Conservation (phyloP, 2,329 filamentous ascomycete species). For the Claviceps citrina region DNA sequence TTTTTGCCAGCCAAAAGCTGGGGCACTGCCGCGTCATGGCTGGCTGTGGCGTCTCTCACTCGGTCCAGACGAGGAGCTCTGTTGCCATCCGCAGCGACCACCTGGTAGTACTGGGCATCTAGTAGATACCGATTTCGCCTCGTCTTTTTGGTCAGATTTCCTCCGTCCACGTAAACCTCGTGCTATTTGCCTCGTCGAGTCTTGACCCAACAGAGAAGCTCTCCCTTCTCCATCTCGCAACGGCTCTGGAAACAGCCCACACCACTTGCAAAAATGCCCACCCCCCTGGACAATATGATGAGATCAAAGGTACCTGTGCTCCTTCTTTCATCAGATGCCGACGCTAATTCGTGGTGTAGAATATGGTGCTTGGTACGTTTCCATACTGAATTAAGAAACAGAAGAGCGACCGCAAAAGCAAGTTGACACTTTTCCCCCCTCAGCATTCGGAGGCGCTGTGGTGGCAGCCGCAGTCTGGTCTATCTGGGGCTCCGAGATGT, state of each 20-base stretch:
- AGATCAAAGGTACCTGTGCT: constrained; percentile 44
- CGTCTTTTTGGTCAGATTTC: too few relatives aligned
- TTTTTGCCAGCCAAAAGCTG: too few relatives aligned
- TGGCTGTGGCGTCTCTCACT: too few relatives aligned
- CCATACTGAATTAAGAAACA: not conserved
- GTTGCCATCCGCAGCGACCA: too few relatives aligned
- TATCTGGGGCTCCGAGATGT: constrained; percentile 76
- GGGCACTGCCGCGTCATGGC: not conserved
- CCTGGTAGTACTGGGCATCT: too few relatives aligned
- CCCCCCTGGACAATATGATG: constrained; percentile 50
- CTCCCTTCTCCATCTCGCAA: too few relatives aligned
- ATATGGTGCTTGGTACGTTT: constrained; percentile 50
- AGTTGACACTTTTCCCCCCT: not conserved
- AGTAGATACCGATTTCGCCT: too few relatives aligned
- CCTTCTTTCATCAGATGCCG: too few relatives aligned
- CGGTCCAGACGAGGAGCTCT: too few relatives aligned
- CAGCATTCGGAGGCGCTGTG: constrained; percentile 67
- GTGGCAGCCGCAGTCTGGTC: constrained; percentile 68
- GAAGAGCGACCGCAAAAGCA: not conserved
- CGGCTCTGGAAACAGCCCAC: not conserved
- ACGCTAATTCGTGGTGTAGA: constrained; percentile 29
- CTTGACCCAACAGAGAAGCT: too few relatives aligned
- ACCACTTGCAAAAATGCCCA: constrained; percentile 40
- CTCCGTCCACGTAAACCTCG: too few relatives aligned
- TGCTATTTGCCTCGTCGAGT: not conserved